phyloP scores from a whole-genome alignment of 306 rosid species.

The Ceratonia siliqua region DNA sequence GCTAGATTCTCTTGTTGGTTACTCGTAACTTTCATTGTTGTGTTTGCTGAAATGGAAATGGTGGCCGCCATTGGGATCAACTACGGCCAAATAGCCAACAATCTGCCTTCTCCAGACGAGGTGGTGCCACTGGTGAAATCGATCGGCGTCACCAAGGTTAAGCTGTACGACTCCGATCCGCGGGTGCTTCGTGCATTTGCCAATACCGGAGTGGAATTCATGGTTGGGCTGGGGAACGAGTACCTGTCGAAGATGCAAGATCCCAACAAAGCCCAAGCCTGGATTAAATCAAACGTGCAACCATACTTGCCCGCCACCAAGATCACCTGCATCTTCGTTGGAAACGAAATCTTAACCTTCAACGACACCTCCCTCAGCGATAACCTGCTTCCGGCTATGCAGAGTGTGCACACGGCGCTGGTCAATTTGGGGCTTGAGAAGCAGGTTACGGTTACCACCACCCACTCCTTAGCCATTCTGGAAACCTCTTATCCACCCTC shows the following conservation, averaged over 20 bases:
- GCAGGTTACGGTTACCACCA: constrained; percentile 68
- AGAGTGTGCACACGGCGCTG: constrained; percentile 74
- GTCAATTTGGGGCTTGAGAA: constrained; percentile 57
- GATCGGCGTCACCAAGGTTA: constrained; percentile 81
- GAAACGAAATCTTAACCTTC: constrained; percentile 88
- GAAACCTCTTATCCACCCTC: constrained; percentile 88
- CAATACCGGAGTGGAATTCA: constrained; percentile 71
- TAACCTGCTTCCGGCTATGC: constrained; percentile 84
- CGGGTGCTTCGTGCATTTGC: constrained; percentile 78
- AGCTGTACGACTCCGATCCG: constrained; percentile 91
- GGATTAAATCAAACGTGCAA: constrained; percentile 81
- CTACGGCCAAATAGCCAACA: constrained; percentile 95
- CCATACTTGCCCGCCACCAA: constrained; percentile 74
- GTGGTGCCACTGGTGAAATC: constrained; percentile 69
- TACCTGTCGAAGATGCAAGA: constrained; percentile 65
- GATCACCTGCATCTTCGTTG: constrained; percentile 83
- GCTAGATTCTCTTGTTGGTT: constrained; percentile 24
- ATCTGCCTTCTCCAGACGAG: constrained; percentile 67
- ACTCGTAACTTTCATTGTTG: constrained; percentile 14
- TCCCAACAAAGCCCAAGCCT: constrained; percentile 58
- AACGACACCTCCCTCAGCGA: constrained; percentile 66
- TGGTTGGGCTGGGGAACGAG: constrained; percentile 81
- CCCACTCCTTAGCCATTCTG: constrained; percentile 79
- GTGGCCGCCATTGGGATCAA: constrained; percentile 72
- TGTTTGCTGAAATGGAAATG: constrained; percentile 29